Percentiles rank a stretch among this genome's conserved stretches.
phyloP scores from a whole-genome alignment of 352 stramenopile species.

The Phytophthora foliorum region DNA sequence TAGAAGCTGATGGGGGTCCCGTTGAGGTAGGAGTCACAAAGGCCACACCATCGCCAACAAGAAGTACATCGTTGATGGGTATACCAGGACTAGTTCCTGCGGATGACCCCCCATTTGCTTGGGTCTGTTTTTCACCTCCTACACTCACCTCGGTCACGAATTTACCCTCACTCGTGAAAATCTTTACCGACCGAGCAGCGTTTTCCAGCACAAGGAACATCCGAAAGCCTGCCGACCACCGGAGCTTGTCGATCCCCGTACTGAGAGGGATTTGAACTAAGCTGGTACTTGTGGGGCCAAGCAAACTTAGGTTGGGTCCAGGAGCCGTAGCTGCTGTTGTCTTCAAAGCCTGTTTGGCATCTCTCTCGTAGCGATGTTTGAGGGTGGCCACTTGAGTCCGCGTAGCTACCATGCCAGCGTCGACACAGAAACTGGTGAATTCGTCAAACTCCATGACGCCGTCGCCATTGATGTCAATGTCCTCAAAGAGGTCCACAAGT shows the following conservation, averaged over 20 bases:
- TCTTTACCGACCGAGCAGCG: constrained; percentile 69
- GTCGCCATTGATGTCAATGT: constrained; percentile 92
- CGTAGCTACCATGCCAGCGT: constrained; percentile 85
- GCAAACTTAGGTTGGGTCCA: neutral
- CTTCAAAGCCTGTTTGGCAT: constrained; percentile 65
- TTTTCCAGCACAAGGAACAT: constrained; percentile 77
- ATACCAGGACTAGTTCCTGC: neutral
- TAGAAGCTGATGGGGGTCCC: constrained; percentile 20
- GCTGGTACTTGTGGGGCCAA: constrained; percentile 8
- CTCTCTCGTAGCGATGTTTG: constrained; percentile 81
- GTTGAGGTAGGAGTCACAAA: constrained; percentile 27
- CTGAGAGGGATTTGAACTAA: constrained; percentile 44
- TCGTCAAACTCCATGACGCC: constrained; percentile 89
- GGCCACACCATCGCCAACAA: constrained; percentile 29
- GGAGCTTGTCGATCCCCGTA: constrained; percentile 69
- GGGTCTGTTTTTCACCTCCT: constrained; percentile 30
- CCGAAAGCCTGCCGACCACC: constrained; percentile 72
- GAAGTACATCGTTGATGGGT: constrained; percentile 28
- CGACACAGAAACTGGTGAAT: constrained; percentile 90
- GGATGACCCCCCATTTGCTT: constrained; percentile 2
- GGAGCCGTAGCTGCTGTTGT: constrained; percentile 29
- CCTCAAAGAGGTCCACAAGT: constrained; percentile 84
- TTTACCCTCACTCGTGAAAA: constrained; percentile 66
- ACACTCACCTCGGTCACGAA: constrained; percentile 62
- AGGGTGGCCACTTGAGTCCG: constrained; percentile 49